A percentile compares a stretch with the other conserved stretches of the same genome.
phyloP scores from a whole-genome alignment of 768 basidiomycete species.

The Megacollybia marginata region DNA sequence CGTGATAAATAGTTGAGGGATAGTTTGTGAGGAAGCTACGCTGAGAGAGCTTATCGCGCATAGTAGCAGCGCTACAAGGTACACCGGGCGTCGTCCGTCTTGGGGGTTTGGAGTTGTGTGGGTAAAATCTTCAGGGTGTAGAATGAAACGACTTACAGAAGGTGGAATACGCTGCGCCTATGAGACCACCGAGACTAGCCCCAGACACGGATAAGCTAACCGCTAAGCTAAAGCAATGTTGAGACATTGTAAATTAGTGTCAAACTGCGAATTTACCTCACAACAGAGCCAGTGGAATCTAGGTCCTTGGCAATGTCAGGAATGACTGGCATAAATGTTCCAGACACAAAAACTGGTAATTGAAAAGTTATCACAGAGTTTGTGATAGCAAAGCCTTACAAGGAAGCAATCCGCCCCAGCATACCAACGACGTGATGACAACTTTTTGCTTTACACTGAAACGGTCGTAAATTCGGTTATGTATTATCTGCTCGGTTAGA shows the following conservation, averaged over 20 bases:
- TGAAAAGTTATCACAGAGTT: background rate
- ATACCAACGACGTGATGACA: background rate
- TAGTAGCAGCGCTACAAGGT: constrained; percentile 52
- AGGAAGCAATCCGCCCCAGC: background rate
- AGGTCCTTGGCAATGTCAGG: background rate
- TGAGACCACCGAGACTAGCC: constrained; percentile 36
- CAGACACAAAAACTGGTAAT: background rate
- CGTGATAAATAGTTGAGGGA: constrained; percentile 47
- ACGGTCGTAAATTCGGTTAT: background rate
- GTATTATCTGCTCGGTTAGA: background rate
- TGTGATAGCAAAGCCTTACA: background rate
- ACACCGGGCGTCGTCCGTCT: constrained; percentile 54
- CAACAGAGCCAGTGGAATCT: background rate
- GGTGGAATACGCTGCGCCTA: constrained; percentile 45
- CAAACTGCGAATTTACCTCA: background rate
- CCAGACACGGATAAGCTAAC: constrained; percentile 32
- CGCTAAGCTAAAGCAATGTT: too few relatives aligned
- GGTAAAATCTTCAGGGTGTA: too few relatives aligned
- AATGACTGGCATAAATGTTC: background rate
- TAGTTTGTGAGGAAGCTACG: constrained; percentile 37
- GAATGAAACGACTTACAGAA: constrained; percentile 23
- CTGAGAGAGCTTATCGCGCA: constrained; percentile 54
- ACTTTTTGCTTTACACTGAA: background rate
- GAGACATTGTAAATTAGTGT: too few relatives aligned
- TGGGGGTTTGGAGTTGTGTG: too few relatives aligned